A percentile compares a stretch with the other conserved stretches of the same genome.
Conservation (phyloP, 495 filamentous ascomycete genomes). For the Cercophora sp. region DNA sequence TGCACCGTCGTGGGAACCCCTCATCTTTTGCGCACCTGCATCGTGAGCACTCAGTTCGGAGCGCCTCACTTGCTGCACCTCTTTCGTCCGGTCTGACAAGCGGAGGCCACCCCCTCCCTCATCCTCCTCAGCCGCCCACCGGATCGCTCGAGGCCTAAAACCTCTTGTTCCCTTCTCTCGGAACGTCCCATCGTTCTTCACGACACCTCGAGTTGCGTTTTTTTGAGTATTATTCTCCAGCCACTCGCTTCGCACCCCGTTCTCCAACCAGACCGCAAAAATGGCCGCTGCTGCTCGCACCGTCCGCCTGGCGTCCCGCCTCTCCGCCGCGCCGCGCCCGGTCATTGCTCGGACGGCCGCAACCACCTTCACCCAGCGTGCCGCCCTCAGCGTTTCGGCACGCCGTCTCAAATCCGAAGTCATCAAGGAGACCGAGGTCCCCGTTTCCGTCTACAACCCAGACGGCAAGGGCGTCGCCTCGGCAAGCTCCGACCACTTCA, state of each 20-base stretch:
- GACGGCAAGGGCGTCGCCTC: constrained; percentile 39
- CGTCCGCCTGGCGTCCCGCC: constrained; percentile 30
- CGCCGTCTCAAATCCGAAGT: constrained; percentile 41
- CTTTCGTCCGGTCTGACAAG: background rate
- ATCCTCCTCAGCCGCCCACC: background rate
- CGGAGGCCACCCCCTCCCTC: no score
- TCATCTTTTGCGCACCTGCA: background rate
- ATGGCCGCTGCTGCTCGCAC: constrained; percentile 40
- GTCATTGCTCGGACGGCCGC: constrained; percentile 14
- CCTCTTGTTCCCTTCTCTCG: background rate
- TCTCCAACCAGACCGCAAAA: constrained; percentile 18
- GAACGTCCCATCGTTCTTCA: background rate
- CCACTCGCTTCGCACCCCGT: background rate
- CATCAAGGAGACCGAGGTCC: constrained; percentile 47
- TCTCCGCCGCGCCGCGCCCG: constrained; percentile 32
- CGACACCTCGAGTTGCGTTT: no score
- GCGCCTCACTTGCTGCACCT: background rate
- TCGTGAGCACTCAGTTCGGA: background rate
- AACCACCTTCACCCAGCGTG: constrained; percentile 24
- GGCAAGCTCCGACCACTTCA: constrained; percentile 60
- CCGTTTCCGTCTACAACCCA: constrained; percentile 44
- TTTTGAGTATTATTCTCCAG: background rate
- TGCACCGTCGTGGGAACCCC: constrained; percentile 12
- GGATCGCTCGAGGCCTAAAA: constrained; percentile 2
- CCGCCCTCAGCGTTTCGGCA: constrained; percentile 36